phyloP scores from a whole-genome alignment of 1,139 yeast genomes.

The Yamadazyma songkhlaensis region DNA sequence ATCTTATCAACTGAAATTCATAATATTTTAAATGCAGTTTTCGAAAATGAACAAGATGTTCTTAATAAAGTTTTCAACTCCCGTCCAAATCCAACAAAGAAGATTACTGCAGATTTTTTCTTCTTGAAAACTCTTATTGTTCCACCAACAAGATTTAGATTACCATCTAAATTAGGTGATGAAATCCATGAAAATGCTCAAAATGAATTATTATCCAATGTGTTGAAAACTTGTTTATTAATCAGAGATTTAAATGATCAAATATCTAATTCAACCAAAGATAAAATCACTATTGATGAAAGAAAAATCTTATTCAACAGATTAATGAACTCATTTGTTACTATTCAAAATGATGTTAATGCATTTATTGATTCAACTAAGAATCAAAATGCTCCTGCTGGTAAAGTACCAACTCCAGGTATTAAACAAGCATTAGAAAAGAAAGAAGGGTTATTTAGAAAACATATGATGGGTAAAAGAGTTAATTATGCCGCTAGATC shows the following conservation, averaged over 20 bases:
- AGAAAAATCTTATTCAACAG: constrained; percentile 79
- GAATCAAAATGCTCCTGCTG: constrained; percentile 68
- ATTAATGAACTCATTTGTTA: constrained; percentile 92
- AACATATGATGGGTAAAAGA: constrained; percentile 99
- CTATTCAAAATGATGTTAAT: constrained; percentile 92
- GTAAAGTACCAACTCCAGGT: constrained; percentile 85
- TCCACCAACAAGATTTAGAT: constrained; percentile 94
- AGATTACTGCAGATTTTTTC: constrained; percentile 79
- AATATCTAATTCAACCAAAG: constrained; percentile 59
- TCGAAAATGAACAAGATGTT: constrained; percentile 64
- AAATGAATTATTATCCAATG: constrained; percentile 79
- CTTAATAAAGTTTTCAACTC: constrained; percentile 70
- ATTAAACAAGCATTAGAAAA: constrained; percentile 96
- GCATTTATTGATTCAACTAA: constrained; percentile 91
- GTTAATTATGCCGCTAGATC: constrained; percentile 99
- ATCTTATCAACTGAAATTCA: constrained; percentile 84
- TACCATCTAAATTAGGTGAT: constrained; percentile 96
- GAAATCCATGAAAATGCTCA: constrained; percentile 94
- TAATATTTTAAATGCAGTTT: constrained; percentile 71
- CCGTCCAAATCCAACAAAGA: constrained; percentile 56
- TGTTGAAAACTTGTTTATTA: constrained; percentile 73
- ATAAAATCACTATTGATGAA: constrained; percentile 56
- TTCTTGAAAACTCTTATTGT: constrained; percentile 85
- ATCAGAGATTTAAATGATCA: constrained; percentile 89
- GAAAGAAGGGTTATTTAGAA: constrained; percentile 97